These are phyloP conservation scores for Teratosphaeria zuluensis DNA, from an alignment of 2,329 filamentous ascomycete genomes.

Conservation along the genomic window DNA sequence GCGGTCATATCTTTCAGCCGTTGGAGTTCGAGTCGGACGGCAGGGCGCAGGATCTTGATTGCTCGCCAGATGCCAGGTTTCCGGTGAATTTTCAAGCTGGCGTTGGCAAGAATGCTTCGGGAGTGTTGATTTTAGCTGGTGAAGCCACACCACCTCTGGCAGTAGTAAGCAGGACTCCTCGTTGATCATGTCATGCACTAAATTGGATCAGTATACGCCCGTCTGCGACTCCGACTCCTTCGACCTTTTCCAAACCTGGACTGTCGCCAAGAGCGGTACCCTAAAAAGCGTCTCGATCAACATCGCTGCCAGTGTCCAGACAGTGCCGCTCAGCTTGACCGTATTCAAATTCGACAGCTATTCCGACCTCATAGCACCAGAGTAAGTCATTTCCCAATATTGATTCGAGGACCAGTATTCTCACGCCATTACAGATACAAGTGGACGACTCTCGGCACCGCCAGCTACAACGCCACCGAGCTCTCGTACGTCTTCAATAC, in stretches of 20 bases:
- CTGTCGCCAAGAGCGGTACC: constrained; percentile 9
- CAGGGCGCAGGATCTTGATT: constrained; percentile 12
- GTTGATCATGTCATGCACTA: neutral
- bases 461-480: constrained; percentile 8
- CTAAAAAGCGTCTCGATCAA: constrained; percentile 13
- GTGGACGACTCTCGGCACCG: constrained; percentile 11
- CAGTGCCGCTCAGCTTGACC: constrained; percentile 10
- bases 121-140: constrained; percentile 6
- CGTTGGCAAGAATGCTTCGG: constrained; percentile 2
- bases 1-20: constrained; percentile 17
- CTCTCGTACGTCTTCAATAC: constrained; percentile 13
- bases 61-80: constrained; percentile 9
- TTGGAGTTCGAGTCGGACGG: constrained; percentile 12
- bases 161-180: constrained; percentile 5
- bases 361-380: constrained; percentile 10
- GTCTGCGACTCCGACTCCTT: constrained; percentile 16
- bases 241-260: constrained; percentile 17
- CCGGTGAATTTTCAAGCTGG: constrained; percentile 8
- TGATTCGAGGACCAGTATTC: neutral
- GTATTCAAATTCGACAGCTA: constrained; percentile 15
- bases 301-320: constrained; percentile 9
- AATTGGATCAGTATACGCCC: constrained; percentile 6
- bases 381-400: constrained; percentile 1
- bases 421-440: constrained; percentile 7
- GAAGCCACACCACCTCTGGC: constrained; percentile 11